Evolutionary conservation across 208 protist genomes (phyloP).

Genomic region (Crithidia mellificae): DNA sequence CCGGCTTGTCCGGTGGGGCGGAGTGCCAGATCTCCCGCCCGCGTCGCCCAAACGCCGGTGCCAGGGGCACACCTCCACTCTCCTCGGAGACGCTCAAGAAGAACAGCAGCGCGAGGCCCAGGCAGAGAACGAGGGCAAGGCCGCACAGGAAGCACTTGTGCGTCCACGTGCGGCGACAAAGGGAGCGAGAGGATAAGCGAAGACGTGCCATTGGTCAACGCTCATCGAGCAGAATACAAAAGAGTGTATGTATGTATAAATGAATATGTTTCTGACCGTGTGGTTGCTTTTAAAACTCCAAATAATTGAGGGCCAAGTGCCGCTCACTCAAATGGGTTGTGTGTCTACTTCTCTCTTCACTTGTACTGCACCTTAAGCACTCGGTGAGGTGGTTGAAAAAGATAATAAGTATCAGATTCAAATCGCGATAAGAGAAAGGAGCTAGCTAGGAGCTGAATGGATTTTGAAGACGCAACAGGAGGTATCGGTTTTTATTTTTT

Average conservation of each 20-base stretch:
- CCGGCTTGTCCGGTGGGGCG: not conserved
- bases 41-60: not conserved
- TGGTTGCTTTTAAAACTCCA: not conserved
- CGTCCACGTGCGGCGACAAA: not conserved
- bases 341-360: too few species aligned
- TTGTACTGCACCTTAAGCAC: too few species aligned
- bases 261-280: too few species aligned
- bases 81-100: not conserved
- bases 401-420: too few species aligned
- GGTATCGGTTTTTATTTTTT: too few species aligned
- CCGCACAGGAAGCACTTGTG: not conserved
- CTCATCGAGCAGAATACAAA: too few species aligned
- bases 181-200: not conserved
- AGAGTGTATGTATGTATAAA: not conserved
- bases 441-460: too few species aligned
- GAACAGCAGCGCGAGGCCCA: not conserved
- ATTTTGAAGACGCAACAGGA: too few species aligned
- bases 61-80: not conserved
- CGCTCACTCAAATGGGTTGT: too few species aligned
- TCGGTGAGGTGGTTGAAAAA: too few species aligned
- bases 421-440: too few species aligned
- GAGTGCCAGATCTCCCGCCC: slow-evolving; percentile 8
- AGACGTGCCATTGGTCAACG: slow-evolving; percentile 3
- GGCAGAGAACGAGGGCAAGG: not conserved
- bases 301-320: too few species aligned